Percentiles rank a stretch among this genome's conserved stretches.
phyloP scores from a whole-genome alignment of 768 basidiomycete genomes.

The Dentipellis fragilis region DNA sequence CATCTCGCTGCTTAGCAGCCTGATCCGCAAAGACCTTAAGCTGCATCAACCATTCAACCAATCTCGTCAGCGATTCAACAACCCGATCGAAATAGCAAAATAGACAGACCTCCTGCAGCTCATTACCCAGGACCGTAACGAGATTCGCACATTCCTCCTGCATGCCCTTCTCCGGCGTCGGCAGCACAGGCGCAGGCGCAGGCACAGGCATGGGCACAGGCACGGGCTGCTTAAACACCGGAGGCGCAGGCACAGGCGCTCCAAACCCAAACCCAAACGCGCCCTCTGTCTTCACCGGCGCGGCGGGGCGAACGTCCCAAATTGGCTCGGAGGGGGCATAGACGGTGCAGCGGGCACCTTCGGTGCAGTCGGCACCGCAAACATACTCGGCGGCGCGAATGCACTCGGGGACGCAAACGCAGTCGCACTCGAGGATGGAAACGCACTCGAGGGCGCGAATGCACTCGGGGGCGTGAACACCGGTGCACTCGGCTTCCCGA shows the following conservation, averaged over 20 bases:
- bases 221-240: not conserved
- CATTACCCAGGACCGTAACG: constrained; percentile 33
- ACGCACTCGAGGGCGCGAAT: too few species aligned
- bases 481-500: not conserved
- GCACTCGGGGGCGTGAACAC: not conserved
- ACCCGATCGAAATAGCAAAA: not conserved
- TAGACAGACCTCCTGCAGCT: constrained; percentile 51
- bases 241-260: not conserved
- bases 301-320: not conserved
- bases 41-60: not conserved
- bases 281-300: too few species aligned
- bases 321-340: not conserved
- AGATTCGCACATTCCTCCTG: constrained; percentile 53
- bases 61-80: not conserved
- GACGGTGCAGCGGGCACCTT: not conserved
- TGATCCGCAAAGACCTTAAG: constrained; percentile 1
- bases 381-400: not conserved
- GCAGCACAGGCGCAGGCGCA: constrained; percentile 6
- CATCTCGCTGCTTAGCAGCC: constrained; percentile 25
- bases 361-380: not conserved
- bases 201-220: not conserved
- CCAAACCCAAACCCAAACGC: too few species aligned
- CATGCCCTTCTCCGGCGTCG: constrained; percentile 48
- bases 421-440: not conserved
- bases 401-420: too few species aligned